Conservation (phyloP, 331 rosid genomes). For the Cydonia oblonga region DNA sequence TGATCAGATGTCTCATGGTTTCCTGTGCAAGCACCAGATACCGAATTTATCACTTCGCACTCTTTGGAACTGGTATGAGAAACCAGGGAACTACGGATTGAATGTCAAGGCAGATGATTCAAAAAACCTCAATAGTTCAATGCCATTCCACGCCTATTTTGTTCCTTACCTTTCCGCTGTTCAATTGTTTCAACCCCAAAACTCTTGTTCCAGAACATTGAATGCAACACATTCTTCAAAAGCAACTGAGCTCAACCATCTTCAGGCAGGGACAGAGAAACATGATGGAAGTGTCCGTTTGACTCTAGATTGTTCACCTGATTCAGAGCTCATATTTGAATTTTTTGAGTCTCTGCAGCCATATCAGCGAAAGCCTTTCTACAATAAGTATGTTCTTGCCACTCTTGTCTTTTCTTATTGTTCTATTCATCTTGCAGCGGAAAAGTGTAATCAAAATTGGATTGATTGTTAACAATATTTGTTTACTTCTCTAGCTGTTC, state of each 20-base stretch:
- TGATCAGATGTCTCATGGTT: not conserved
- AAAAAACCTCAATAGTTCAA: not conserved
- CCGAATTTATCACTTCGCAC: constrained; percentile 1
- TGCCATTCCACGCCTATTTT: not conserved
- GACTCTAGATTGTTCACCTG: not conserved
- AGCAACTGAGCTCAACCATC: not conserved
- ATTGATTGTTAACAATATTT: not conserved
- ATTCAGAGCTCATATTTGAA: constrained; percentile 5
- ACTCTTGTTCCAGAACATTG: not conserved
- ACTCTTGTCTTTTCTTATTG: not conserved
- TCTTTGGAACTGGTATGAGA: constrained; percentile 12
- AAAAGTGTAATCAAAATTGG: not conserved
- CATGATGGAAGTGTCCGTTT: not conserved
- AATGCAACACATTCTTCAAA: not conserved
- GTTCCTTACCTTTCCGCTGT: constrained; percentile 8
- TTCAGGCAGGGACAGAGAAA: not conserved
- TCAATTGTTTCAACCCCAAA: not conserved
- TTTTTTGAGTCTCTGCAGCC: constrained; percentile 5
- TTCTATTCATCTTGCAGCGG: not conserved
- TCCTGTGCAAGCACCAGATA: constrained; percentile 6
- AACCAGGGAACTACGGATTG: constrained; percentile 5
- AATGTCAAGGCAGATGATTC: constrained; percentile 3
- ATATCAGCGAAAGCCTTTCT: not conserved
- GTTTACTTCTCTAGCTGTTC: not conserved
- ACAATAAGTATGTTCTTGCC: not conserved